A percentile compares a stretch with the other conserved stretches of the same genome.
Conservation (phyloP, 768 basidiomycete species). For the Tricholoma matsutake region DNA sequence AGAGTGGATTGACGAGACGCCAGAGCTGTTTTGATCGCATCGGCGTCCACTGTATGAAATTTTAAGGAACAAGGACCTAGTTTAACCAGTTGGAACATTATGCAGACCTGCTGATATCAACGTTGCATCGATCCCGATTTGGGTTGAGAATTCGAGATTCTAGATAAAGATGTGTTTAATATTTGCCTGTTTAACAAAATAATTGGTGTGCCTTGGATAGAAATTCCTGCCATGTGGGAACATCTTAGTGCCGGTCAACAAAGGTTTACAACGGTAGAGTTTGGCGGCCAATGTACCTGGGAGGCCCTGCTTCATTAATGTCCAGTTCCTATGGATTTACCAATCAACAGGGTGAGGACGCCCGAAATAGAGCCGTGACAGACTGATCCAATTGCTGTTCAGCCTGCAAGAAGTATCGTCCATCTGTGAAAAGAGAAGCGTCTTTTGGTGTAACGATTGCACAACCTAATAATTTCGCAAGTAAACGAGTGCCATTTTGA, state of each 20-base stretch:
- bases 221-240: conserved; percentile 90
- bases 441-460: conserved; percentile 69
- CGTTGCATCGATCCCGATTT: conserved; percentile 81
- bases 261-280: background rate
- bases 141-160: conserved; percentile 58
- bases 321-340: conserved; percentile 70
- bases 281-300: conserved; percentile 46
- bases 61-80: background rate
- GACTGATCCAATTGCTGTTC: conserved; percentile 83
- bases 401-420: conserved; percentile 93
- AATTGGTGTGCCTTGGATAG: conserved; percentile 54
- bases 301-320: conserved; percentile 87
- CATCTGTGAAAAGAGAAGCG: conserved; percentile 92
- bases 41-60: conserved; percentile 54
- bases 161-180: conserved; percentile 22
- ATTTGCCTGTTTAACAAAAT: background rate
- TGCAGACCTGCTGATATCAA: conserved; percentile 63
- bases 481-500: background rate
- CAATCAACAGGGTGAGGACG: background rate
- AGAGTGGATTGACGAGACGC: conserved; percentile 52
- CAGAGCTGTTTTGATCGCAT: conserved; percentile 56
- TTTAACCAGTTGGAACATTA: background rate
- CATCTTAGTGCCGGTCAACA: conserved; percentile 43
- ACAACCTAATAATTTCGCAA: conserved; percentile 44
- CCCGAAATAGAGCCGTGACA: conserved; percentile 18